Base-by-base conservation (phyloP, 345 rosid species). In the Syzygium jambos region DNA sequence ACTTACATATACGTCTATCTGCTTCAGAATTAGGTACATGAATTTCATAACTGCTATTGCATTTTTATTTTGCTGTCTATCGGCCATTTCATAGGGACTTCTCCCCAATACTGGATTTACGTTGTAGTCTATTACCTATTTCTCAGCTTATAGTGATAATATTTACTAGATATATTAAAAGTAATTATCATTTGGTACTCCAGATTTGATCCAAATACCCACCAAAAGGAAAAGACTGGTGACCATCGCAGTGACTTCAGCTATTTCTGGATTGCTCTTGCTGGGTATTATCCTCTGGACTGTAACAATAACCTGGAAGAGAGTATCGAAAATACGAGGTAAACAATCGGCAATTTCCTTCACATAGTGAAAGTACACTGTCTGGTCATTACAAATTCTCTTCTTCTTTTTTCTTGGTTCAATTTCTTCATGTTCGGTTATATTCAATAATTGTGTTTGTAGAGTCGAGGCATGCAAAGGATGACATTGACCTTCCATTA, bases 401-500 rank as follows among this genome's bases (percentile, higher is more conserved):
- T 53, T 53, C 19, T 55, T 55, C 12, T 51, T 51, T 51, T 51
- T 9, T 9, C 11, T 51, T 55, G 4, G 25, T 22, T 73, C 52
- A 27, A 57, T 63, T 63, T 21, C 25, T 10, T 27, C 43, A 11
- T 84, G 86, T 51, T 51, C 29, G 25, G 59, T 12, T 61, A 8
- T 38, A n/a, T 30, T 22, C 52, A 57, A 25, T 46, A 30, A 41
- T n/a, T 30, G 68, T 53, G 53, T 38, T 59, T n/a, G 38, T 51
- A 51, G 53, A 11, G 1, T 25, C 22, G 27, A 87, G 86, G 55
- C 19, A 22, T 9, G 43, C 22, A 85, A 13, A 85, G 25, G 78
- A 54, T n/a, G 57, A 29, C n/a, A 78, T 87, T 27, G 91, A 92
- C 49, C 80, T 91, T 34, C 90, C 91, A 14, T 43, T 82, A 30